A percentile compares a stretch with the other conserved stretches of the same genome.
These are phyloP conservation scores for Papiliotrema nemorosa DNA, from an alignment of 1,284 basidiomycete genomes.

Conservation along the genomic window DNA sequence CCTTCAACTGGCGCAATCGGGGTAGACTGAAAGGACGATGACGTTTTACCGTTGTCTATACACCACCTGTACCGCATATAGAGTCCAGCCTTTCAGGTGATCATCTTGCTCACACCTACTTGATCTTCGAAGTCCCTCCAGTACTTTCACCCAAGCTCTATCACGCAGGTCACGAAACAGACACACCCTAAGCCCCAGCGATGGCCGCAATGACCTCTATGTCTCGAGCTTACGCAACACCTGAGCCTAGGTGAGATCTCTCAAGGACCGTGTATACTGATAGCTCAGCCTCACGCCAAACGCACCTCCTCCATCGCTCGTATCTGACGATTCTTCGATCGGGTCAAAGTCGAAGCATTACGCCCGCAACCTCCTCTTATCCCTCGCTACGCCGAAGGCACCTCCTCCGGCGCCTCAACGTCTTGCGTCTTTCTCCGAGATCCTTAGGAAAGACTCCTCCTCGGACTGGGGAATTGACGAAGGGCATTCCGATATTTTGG, in stretches of 20 bases:
- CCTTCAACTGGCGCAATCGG: no score
- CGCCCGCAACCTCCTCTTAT: constrained; percentile 1
- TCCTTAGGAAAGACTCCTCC: constrained; percentile 4
- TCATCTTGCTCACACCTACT: no score
- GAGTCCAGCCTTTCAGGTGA: no score
- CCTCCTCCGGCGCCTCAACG: background rate
- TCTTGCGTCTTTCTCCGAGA: constrained; percentile 2
- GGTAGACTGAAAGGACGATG: no score
- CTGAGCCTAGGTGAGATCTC: background rate
- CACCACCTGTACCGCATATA: no score
- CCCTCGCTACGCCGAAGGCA: constrained; percentile 2
- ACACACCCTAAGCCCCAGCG: no score
- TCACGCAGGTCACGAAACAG: no score
- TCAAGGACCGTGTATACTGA: background rate
- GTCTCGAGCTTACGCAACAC: background rate
- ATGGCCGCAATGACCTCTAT: background rate
- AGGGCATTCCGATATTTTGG: constrained; percentile 1
- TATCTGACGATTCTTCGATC: background rate
- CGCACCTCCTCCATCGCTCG: background rate
- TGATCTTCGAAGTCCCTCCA: no score
- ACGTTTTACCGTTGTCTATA: no score
- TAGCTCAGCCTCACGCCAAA: background rate
- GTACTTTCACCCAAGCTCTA: no score
- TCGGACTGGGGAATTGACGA: constrained; percentile 4
- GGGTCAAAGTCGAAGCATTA: background rate